These are phyloP conservation scores for Auricularia sp. DNA, from an alignment of 768 basidiomycete species.

Conservation along the genomic window DNA sequence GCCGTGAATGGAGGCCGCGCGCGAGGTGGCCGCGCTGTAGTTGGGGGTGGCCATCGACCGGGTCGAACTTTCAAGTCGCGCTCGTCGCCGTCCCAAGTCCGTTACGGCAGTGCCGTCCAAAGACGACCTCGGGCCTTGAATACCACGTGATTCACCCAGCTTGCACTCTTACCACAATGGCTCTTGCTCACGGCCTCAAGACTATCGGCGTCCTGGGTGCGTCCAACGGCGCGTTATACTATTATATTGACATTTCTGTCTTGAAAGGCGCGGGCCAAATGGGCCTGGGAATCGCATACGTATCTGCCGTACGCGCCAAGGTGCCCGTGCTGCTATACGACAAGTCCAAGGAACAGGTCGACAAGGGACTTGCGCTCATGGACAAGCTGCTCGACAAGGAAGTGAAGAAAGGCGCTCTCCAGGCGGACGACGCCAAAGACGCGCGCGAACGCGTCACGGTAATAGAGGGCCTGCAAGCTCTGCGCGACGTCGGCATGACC, in stretches of 20 bases:
- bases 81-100: no score
- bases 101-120: no score
- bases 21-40: neutral
- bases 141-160: neutral
- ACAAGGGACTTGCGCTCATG: slow-evolving; percentile 60
- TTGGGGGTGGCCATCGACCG: neutral
- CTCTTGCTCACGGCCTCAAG: slow-evolving; percentile 62
- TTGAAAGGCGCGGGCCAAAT: slow-evolving; percentile 35
- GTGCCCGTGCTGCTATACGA: slow-evolving; percentile 84
- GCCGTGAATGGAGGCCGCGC: neutral
- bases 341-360: slow-evolving; percentile 61
- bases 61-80: no score
- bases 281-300: slow-evolving; percentile 86
- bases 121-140: no score
- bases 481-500: slow-evolving; percentile 83
- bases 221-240: neutral
- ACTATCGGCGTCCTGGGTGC: slow-evolving; percentile 56
- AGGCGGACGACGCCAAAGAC: slow-evolving; percentile 59
- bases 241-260: neutral
- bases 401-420: slow-evolving; percentile 70
- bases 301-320: slow-evolving; percentile 75
- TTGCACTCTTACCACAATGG: slow-evolving; percentile 26
- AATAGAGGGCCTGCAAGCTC: slow-evolving; percentile 46
- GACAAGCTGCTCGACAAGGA: slow-evolving; percentile 86
- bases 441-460: slow-evolving; percentile 56